Conservation (phyloP, 73 alveolate genomes). For the Blepharisma stoltei region DNA sequence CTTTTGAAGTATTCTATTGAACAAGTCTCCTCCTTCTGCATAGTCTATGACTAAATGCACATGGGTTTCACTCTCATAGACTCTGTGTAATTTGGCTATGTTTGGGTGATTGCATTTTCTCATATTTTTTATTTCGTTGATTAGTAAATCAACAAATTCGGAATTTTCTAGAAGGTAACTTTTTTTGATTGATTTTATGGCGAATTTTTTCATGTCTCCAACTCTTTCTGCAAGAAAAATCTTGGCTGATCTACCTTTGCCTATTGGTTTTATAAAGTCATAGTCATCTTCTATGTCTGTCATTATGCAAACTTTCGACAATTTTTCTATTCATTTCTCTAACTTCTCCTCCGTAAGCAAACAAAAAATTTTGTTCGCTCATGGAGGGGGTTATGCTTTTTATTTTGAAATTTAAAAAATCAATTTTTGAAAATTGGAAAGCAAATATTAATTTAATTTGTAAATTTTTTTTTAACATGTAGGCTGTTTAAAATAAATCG, state of each 20-base stretch:
- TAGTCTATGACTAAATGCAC: constrained; percentile 53
- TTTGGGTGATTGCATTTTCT: constrained; percentile 34
- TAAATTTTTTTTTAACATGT: too few species aligned
- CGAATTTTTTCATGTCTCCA: not conserved
- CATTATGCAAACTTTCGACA: not conserved
- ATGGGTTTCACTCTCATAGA: constrained; percentile 45
- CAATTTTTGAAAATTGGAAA: too few species aligned
- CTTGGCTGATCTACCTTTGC: not conserved
- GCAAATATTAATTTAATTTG: too few species aligned
- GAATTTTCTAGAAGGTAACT: not conserved
- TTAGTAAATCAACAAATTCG: not conserved
- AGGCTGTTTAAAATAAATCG: too few species aligned
- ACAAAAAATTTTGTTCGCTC: too few species aligned
- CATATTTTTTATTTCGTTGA: constrained; percentile 35
- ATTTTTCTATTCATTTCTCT: constrained; percentile 10
- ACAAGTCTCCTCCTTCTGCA: constrained; percentile 50
- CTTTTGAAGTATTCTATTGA: constrained; percentile 26
- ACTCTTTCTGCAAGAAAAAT: not conserved
- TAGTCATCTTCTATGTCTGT: not conserved
- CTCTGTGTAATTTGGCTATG: constrained; percentile 33
- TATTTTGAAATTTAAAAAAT: too few species aligned
- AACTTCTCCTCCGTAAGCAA: not conserved
- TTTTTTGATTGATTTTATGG: not conserved
- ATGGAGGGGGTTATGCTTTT: too few species aligned
- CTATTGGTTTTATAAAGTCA: not conserved